phyloP scores from a whole-genome alignment of 2,329 filamentous ascomycete genomes.

The Claviceps citrina region DNA sequence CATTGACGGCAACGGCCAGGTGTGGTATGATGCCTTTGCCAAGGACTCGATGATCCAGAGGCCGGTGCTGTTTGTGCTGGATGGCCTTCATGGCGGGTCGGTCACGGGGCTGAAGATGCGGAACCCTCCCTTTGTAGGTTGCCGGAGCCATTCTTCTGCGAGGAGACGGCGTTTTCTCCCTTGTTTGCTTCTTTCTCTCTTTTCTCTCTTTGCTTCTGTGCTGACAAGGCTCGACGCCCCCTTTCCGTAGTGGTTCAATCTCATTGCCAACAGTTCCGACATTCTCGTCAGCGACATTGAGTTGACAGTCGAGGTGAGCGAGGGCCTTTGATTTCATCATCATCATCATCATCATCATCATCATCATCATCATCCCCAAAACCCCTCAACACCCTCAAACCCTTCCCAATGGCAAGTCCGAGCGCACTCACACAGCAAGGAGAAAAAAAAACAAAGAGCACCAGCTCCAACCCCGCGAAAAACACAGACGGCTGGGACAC shows the following conservation, averaged over 20 bases:
- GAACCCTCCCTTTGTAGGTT: conserved; percentile 29
- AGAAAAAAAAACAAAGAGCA: conserved; percentile 12
- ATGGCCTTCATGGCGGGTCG: conserved; percentile 40
- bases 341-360: no score
- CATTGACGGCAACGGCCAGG: conserved; percentile 48
- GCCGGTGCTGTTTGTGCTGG: conserved; percentile 41
- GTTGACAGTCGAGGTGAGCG: conserved; percentile 30
- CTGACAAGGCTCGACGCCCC: background rate
- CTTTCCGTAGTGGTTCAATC: conserved; percentile 26
- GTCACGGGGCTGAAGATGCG: conserved; percentile 45
- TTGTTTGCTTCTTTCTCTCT: no score
- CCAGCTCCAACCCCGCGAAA: conserved; percentile 30
- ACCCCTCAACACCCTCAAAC: no score
- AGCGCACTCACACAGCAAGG: no score
- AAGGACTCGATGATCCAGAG: conserved; percentile 38
- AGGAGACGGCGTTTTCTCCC: no score
- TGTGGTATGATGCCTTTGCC: conserved; percentile 34
- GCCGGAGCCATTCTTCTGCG: no score
- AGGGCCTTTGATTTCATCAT: no score
- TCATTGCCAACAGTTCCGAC: conserved; percentile 50
- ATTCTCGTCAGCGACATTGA: conserved; percentile 48
- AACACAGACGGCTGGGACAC: conserved; percentile 55
- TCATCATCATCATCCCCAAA: no score
- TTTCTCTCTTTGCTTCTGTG: background rate
- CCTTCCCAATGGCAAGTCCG: no score